Evolutionary conservation across 2,329 filamentous ascomycete genomes (phyloP), one percentile per base, ranked within the genome.

Genomic region (Venturia effusa): DNA sequence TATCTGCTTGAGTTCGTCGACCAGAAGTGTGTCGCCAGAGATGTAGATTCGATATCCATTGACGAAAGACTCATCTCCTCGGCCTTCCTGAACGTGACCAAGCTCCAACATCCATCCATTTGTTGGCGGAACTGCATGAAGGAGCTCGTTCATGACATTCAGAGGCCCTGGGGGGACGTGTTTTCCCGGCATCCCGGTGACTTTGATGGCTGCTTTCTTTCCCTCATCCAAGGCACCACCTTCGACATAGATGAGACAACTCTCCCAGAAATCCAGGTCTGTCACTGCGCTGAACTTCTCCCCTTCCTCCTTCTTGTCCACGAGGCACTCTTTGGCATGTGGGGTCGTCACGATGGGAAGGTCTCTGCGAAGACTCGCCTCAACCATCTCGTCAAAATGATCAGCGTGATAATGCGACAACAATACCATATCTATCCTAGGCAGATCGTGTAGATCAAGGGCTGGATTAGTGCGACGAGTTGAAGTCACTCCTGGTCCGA

Each of bases 51-150:
- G 73, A 68, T 84, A 85, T 0, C 83, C 81, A 27, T 73, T 76
- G 13, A 77, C 70, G 65, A 83, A 78, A 4, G 66, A 66, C 1
- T 66, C 63, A 27, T 69, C 68, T 37, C 64, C 65, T 24, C 19
- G 64, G 34, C n/a, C 48, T 61, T 11, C 66, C 41, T 51, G 69
- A 64, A 34, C 71, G 67, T 82, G 79, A 0, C 85, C 84, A 11
- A 88, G 73, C 71, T 88, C 84, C 4, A 88, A 66, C 74, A 88
- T 82, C 84, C 85, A 88, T 39, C 85, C 85, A 69, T 87, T 88
- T 0, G 82, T 86, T 1, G 84, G 86, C 4, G 85, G 86, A 4
- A 87, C 80, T 0, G 80, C 80, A 27, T 73, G 68, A n/a, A 81
- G 74, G 10, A 79, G 59, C 34, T 81, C 76, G 68, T 83, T 83